phyloP scores from a whole-genome alignment of 768 basidiomycete genomes.

The Mycena filopes region DNA sequence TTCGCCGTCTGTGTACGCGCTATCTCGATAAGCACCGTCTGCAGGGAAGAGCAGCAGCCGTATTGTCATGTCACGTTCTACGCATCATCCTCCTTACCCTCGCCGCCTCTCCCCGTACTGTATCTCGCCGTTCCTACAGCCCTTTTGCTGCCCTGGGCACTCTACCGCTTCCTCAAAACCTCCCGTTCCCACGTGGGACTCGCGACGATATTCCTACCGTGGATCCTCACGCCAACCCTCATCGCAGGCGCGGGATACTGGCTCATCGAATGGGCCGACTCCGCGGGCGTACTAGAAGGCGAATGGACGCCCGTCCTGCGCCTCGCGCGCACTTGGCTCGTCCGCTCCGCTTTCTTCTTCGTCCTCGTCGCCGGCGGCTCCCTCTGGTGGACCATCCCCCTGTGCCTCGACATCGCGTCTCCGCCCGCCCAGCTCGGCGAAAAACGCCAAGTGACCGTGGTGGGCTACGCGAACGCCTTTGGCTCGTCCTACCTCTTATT shows the following conservation, averaged over 20 bases:
- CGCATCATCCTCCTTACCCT: slow-evolving; percentile 72
- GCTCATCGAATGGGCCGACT: slow-evolving; percentile 85
- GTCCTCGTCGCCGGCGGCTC: slow-evolving; percentile 63
- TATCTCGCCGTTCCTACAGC: slow-evolving; percentile 67
- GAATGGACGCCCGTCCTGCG: slow-evolving; percentile 59
- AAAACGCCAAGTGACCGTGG: slow-evolving; percentile 63
- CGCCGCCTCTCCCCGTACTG: slow-evolving; percentile 71
- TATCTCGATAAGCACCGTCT: slow-evolving; percentile 87
- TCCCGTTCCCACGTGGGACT: slow-evolving; percentile 82
- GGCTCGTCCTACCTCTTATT: slow-evolving; percentile 91
- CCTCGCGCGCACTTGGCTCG: slow-evolving; percentile 66
- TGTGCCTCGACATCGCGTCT: slow-evolving; percentile 70
- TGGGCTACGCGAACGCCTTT: slow-evolving; percentile 91
- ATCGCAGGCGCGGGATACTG: slow-evolving; percentile 74
- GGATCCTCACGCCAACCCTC: slow-evolving; percentile 68
- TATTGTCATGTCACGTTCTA: slow-evolving; percentile 94
- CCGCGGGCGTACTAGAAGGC: slow-evolving; percentile 55
- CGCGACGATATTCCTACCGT: slow-evolving; percentile 70
- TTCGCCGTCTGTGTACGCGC: slow-evolving; percentile 77
- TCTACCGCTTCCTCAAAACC: slow-evolving; percentile 67
- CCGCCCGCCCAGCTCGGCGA: slow-evolving; percentile 36
- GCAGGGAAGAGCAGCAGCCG: slow-evolving; percentile 94
- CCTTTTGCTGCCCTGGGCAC: slow-evolving; percentile 61
- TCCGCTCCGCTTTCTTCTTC: slow-evolving; percentile 63
- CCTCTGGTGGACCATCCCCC: slow-evolving; percentile 78